Percentiles rank a stretch among this genome's conserved stretches.
Evolutionary conservation across 2,329 filamentous ascomycete species (phyloP).

Genomic region (Thelonectria rubi): DNA sequence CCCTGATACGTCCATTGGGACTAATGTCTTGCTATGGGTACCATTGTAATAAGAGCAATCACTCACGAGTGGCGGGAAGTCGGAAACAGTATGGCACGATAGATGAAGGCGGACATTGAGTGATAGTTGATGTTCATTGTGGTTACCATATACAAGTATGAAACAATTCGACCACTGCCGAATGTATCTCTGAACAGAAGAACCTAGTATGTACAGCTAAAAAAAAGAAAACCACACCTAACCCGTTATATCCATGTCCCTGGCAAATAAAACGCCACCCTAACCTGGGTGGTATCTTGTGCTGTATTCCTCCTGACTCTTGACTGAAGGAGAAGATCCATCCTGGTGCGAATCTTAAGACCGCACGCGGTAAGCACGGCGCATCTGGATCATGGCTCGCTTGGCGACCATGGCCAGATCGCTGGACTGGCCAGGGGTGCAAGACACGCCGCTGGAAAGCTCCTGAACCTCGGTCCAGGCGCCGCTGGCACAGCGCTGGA

Average conservation of each 20-base stretch:
- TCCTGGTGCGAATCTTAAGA: neutral
- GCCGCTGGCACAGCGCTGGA: constrained; percentile 65
- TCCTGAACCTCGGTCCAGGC: constrained; percentile 55
- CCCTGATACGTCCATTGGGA: too few relatives aligned
- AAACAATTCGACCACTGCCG: neutral
- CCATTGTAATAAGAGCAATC: neutral
- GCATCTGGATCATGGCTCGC: constrained; percentile 35
- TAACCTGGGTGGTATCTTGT: neutral
- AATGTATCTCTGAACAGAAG: neutral
- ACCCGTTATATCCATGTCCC: neutral
- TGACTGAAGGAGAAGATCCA: neutral
- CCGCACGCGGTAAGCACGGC: constrained; percentile 40
- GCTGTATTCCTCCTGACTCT: neutral
- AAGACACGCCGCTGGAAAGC: constrained; percentile 58
- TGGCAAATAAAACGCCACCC: neutral
- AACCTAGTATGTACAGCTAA: constrained; percentile 11
- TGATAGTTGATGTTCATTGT: neutral
- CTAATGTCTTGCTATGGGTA: too few relatives aligned
- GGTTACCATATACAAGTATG: neutral
- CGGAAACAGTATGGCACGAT: neutral
- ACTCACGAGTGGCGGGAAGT: neutral
- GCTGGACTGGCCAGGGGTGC: constrained; percentile 52
- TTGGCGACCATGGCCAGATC: constrained; percentile 48
- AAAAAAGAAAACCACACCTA: neutral
- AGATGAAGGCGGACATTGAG: neutral